Evolutionary conservation across 2,329 filamentous ascomycete genomes (phyloP), one percentile per base, ranked within the genome.

Genomic region (Chrysosphaeria jannelii): DNA sequence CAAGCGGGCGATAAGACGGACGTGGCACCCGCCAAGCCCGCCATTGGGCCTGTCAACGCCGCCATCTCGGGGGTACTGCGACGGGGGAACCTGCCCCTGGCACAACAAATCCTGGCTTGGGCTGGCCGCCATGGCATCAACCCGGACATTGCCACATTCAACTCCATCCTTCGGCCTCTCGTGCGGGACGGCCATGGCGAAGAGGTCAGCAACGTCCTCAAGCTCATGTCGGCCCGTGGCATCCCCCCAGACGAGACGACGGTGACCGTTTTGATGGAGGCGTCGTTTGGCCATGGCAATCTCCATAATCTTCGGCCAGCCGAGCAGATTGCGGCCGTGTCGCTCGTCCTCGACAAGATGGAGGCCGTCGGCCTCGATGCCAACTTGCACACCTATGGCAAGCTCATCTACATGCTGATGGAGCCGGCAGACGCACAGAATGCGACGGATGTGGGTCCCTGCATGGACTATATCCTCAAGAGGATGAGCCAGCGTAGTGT

Each of bases 241-340:
- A 39, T 75, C 14, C 32, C 49, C 14, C 55, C 65, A 1, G 61
- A 78, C 37, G 47, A 52, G n/a, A 55, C 54, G 5, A 85, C 75
- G 1, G 74, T 72, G 39, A 71, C 63, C 12, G 60, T 75, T 29
- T 50, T 85, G 27, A 47, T 85, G 6, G 61, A 69, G 20, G 56
- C 54, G 35, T 40, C 57, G 44, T 59, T 31, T 11, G 30, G 29
- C 34, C 36, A 44, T 30, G 36, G 45, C 29, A 33, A 40, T 19
- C 41, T 59, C 20, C 35, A 42, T 10, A 21, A 23, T n/a, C 19
- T 21, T 20, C 13, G n/a, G n/a, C 14, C 26, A 3, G 17, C 14
- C 8, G 21, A 22, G 23, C 29, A 26, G 26, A 23, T 20, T 8
- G 25, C 28, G 13, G 13, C 19, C 10, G 49, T 75, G 5, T 34